These are phyloP conservation scores for Saccharum spontaneum DNA, from an alignment of 176 grass and related monocot genomes.

Conservation along the genomic window DNA sequence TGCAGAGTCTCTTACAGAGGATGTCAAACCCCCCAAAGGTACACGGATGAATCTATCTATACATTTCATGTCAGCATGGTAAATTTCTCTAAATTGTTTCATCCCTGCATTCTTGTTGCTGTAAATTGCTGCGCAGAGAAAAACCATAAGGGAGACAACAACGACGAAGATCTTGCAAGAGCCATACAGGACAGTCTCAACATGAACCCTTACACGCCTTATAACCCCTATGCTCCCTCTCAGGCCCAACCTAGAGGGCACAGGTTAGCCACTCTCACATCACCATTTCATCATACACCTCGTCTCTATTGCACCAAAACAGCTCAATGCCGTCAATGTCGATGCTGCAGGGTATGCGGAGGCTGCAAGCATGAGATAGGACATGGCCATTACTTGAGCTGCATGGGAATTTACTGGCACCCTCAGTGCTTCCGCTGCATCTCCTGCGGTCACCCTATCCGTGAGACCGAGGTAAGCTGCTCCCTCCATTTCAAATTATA, in stretches of 20 bases:
- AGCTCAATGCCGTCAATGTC: background rate
- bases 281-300: background rate
- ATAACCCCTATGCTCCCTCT: conserved; percentile 59
- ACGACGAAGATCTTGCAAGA: conserved; percentile 69
- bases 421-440: conserved; percentile 79
- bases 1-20: conserved; percentile 83
- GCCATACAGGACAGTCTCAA: conserved; percentile 73
- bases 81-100: background rate
- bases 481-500: too few species aligned
- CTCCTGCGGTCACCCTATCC: conserved; percentile 65
- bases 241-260: conserved; percentile 65
- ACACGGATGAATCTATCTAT: background rate
- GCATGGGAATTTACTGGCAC: conserved; percentile 96
- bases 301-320: background rate
- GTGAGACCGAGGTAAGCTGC: conserved; percentile 65
- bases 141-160: conserved; percentile 55
- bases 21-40: conserved; percentile 74
- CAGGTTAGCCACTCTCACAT: conserved; percentile 48
- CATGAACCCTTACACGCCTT: conserved; percentile 55
- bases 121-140: conserved; percentile 41
- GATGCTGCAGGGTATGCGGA: conserved; percentile 66
- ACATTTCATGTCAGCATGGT: background rate
- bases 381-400: conserved; percentile 93
- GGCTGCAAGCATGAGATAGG: conserved; percentile 86
- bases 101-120: background rate